A percentile compares a stretch with the other conserved stretches of the same genome.
These are phyloP conservation scores for Penicillium alfredii DNA, from an alignment of 495 filamentous ascomycete genomes.

Conservation along the genomic window DNA sequence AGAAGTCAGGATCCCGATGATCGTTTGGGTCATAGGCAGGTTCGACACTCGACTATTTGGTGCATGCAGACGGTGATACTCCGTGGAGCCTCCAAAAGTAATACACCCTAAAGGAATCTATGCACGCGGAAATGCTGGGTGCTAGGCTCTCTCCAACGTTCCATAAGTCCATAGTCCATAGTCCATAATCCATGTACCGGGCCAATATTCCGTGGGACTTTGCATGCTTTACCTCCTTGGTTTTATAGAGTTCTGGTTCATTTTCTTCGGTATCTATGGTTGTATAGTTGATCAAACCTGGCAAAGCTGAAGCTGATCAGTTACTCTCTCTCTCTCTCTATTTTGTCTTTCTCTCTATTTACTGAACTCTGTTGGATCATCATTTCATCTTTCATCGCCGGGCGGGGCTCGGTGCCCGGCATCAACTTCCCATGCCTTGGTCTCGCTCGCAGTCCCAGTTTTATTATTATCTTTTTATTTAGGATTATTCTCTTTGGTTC, in stretches of 20 bases:
- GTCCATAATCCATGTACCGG: too few relatives aligned
- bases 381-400: constrained; percentile 15
- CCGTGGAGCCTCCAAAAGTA: too few relatives aligned
- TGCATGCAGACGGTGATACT: constrained; percentile 18
- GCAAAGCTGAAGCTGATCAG: constrained; percentile 19
- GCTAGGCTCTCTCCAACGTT: too few relatives aligned
- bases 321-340: constrained; percentile 2
- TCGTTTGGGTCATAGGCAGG: constrained; percentile 12
- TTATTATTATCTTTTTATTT: neutral
- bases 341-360: constrained; percentile 7
- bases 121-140: too few relatives aligned
- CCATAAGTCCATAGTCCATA: too few relatives aligned
- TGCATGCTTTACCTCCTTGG: too few relatives aligned
- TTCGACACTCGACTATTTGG: constrained; percentile 24
- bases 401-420: constrained; percentile 15
- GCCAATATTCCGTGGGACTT: too few relatives aligned
- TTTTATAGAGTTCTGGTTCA: constrained; percentile 1
- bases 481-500: neutral
- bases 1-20: constrained; percentile 17
- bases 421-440: constrained; percentile 10
- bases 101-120: too few relatives aligned
- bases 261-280: neutral
- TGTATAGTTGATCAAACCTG: constrained; percentile 1
- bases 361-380: constrained; percentile 5
- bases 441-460: neutral